Conservation (phyloP, 2,329 filamentous ascomycete species). For the Leptographium radiaticola region DNA sequence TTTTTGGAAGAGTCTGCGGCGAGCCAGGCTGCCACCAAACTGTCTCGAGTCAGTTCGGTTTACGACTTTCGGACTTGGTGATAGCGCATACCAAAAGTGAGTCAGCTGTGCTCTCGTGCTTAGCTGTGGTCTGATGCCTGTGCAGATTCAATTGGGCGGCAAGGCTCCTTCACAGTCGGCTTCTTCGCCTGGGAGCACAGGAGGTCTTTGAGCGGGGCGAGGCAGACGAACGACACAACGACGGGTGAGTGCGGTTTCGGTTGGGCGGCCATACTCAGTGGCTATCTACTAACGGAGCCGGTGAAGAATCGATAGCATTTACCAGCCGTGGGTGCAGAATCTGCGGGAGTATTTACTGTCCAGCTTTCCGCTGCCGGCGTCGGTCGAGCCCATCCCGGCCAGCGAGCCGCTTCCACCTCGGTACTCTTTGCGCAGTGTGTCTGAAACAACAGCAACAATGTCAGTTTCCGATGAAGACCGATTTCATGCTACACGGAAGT, state of each 20-base stretch:
- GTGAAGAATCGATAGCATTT: slow-evolving; percentile 64
- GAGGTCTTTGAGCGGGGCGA: slow-evolving; percentile 70
- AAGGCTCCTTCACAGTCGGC: slow-evolving; percentile 71
- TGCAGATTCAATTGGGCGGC: slow-evolving; percentile 82
- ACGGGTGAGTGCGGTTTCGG: slow-evolving; percentile 50
- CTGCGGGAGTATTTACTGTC: slow-evolving; percentile 55
- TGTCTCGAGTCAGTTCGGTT: slow-evolving; percentile 60
- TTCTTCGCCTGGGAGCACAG: slow-evolving; percentile 70
- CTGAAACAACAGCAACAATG: not conserved
- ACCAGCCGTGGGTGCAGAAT: slow-evolving; percentile 61
- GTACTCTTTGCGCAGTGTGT: slow-evolving; percentile 30
- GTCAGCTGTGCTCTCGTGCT: slow-evolving; percentile 13
- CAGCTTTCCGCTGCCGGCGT: slow-evolving; percentile 55
- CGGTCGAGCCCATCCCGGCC: slow-evolving; percentile 56
- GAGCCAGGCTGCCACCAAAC: slow-evolving; percentile 60
- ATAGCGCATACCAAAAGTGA: slow-evolving; percentile 87
- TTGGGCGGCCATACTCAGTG: too few species aligned
- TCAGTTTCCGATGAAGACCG: not conserved
- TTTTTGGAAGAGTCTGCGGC: slow-evolving; percentile 77
- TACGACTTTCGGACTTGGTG: slow-evolving; percentile 80
- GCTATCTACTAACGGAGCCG: not conserved
- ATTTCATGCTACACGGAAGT: slow-evolving; percentile 6
- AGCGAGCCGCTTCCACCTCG: slow-evolving; percentile 64
- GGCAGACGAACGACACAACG: slow-evolving; percentile 84
- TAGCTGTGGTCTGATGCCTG: not conserved